These are phyloP conservation scores for Alternaria solani DNA, from an alignment of 2,329 filamentous ascomycete genomes.

Conservation along the genomic window DNA sequence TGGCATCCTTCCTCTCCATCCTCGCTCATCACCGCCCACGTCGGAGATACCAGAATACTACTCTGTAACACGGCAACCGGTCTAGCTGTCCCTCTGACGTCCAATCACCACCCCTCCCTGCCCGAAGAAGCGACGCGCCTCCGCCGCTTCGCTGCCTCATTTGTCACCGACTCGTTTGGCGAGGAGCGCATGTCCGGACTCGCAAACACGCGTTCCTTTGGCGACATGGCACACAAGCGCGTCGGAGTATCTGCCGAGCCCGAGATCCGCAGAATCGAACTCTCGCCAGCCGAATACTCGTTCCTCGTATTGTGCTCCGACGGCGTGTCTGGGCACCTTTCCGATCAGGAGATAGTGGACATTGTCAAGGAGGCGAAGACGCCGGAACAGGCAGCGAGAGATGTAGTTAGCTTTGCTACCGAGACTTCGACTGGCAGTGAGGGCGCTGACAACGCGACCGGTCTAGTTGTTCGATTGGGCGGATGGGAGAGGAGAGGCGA, in stretches of 20 bases:
- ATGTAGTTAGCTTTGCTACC: conserved; percentile 85
- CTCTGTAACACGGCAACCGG: conserved; percentile 89
- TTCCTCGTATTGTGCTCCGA: conserved; percentile 91
- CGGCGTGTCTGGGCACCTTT: conserved; percentile 84
- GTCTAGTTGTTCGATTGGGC: conserved; percentile 68
- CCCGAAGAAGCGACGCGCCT: conserved; percentile 84
- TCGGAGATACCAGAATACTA: conserved; percentile 90
- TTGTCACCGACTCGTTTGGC: conserved; percentile 95
- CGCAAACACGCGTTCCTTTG: conserved; percentile 93
- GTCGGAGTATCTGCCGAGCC: conserved; percentile 95
- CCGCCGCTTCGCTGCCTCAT: conserved; percentile 82
- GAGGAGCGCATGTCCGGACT: conserved; percentile 94
- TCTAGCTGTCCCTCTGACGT: conserved; percentile 79
- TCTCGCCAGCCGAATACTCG: conserved; percentile 83
- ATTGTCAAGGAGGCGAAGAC: conserved; percentile 93
- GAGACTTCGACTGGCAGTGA: conserved; percentile 70
- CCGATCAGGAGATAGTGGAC: conserved; percentile 95
- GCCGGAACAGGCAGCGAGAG: conserved; percentile 81
- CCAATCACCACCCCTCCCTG: conserved; percentile 90
- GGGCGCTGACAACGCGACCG: conserved; percentile 69
- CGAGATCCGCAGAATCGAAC: conserved; percentile 80
- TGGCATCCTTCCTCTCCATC: conserved; percentile 91
- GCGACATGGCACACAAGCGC: conserved; percentile 89
- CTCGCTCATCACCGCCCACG: conserved; percentile 85
- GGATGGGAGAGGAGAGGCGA: conserved; percentile 76